Evolutionary conservation across 208 protist genomes (phyloP), one percentile per base, ranked within the genome.

Genomic region (Acanthamoeba triangularis): DNA sequence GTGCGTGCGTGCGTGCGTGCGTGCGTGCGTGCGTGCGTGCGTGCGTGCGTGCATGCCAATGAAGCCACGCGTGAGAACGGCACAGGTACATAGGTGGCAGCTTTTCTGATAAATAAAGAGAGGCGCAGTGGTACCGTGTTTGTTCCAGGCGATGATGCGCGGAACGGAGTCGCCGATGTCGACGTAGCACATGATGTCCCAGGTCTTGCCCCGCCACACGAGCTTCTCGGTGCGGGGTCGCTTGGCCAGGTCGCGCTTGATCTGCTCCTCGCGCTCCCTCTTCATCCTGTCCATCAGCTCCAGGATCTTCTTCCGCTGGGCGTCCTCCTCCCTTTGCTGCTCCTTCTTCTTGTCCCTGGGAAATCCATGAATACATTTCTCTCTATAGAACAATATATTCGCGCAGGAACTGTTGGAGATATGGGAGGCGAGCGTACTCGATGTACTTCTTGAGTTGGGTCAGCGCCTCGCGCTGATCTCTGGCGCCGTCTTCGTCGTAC

Each of bases 111-210:
- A 49, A 49, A 47, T 0, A 49, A 49, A 49, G 11, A 41, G 37
- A 49, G 47, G 47, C 47, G 47, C 47, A 49, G 47, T 16, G 13
- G 47, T 76, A 93, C 88, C 88, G 25, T 23, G 13, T 10, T 93
- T 49, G 88, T 93, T 93, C 88, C 88, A 93, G 44, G 88, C 63
- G 44, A 93, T 76, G 33, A 78, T 37, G n/a, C 47, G 30, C 18
- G 47, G 37, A 59, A 56, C 23, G 23, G 16, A 56, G n/a, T 93
- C 63, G 35, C 88, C 88, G 35, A 93, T 3, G 35, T 93, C 47
- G 33, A 47, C 88, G 20, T 47, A 37, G 65, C 23, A 93, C 44
- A 49, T 56, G n/a, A 78, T 25, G 61, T 93, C 88, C 33, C 44
- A 93, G 8, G 41, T 0, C 28, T 93, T 35, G 59, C 88, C 88